Conservation (phyloP, 306 rosid genomes). For the Vicia villosa region DNA sequence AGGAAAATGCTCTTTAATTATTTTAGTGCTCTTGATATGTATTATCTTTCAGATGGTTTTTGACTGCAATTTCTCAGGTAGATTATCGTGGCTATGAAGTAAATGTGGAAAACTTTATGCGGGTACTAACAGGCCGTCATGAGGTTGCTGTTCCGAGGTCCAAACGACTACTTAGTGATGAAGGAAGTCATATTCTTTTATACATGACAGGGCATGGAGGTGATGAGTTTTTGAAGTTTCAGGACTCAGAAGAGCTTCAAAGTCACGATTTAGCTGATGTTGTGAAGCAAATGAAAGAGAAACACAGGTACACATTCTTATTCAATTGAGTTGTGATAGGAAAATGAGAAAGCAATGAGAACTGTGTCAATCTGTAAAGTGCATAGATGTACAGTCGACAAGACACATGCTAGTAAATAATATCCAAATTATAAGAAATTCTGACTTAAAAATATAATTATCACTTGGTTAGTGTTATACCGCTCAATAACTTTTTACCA, state of each 20-base stretch:
- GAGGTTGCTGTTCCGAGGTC: constrained; percentile 94
- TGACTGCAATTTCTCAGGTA: constrained; percentile 58
- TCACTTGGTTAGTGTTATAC: too few species aligned
- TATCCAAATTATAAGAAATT: background rate
- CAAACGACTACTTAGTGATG: constrained; percentile 92
- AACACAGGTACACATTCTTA: constrained; percentile 61
- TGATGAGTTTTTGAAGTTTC: constrained; percentile 95
- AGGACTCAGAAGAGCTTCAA: constrained; percentile 97
- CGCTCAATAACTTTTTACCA: too few species aligned
- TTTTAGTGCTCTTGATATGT: constrained; percentile 28
- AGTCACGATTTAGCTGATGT: constrained; percentile 99
- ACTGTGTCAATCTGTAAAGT: background rate
- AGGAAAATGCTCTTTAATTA: background rate
- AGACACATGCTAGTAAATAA: background rate
- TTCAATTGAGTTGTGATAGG: constrained; percentile 2
- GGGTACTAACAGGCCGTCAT: constrained; percentile 91
- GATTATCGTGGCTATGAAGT: constrained; percentile 99
- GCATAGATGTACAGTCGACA: background rate
- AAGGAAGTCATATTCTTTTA: constrained; percentile 95
- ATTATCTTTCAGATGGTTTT: constrained; percentile 20
- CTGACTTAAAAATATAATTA: too few species aligned
- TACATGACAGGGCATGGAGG: constrained; percentile 99
- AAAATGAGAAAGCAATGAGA: background rate
- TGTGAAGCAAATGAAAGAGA: constrained; percentile 96
- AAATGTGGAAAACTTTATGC: constrained; percentile 78